These are phyloP conservation scores for Cicer chorassanicum DNA, from an alignment of 306 rosid genomes.

Conservation along the genomic window DNA sequence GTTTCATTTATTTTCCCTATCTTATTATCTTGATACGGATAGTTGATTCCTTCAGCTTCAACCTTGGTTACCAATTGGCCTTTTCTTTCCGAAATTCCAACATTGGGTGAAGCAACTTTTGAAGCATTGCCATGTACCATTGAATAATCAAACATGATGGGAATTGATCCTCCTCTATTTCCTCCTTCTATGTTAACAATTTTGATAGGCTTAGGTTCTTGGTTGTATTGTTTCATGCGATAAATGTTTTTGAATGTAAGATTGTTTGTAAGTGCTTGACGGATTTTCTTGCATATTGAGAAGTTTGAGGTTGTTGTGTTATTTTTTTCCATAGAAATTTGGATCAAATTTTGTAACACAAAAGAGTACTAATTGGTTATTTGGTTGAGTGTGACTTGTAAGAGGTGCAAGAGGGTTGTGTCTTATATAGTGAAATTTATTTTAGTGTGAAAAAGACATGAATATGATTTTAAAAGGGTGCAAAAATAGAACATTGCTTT, in stretches of 20 bases:
- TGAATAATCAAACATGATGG: constrained; percentile 50
- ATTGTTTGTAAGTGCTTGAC: constrained; percentile 44
- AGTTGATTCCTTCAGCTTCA: constrained; percentile 26
- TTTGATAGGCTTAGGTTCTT: constrained; percentile 33
- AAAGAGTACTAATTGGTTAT: constrained; percentile 20
- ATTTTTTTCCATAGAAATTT: constrained; percentile 48
- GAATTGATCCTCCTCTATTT: constrained; percentile 38
- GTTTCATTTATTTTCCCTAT: background rate
- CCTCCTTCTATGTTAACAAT: background rate
- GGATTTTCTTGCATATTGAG: constrained; percentile 59
- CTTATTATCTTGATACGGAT: background rate
- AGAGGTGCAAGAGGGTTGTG: background rate
- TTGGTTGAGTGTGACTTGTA: constrained; percentile 33
- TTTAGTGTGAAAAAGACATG: background rate
- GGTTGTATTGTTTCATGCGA: constrained; percentile 32
- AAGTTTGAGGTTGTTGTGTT: constrained; percentile 32
- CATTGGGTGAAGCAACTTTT: constrained; percentile 30
- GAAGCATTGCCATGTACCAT: background rate
- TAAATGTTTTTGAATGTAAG: constrained; percentile 42
- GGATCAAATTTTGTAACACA: background rate
- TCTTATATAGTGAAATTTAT: constrained; percentile 45
- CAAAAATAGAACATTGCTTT: constrained; percentile 1
- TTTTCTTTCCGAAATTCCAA: constrained; percentile 25
- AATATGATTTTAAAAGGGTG: background rate
- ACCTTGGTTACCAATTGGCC: background rate